Evolutionary conservation across 306 rosid species (phyloP).

Genomic region (Biancaea sappan): DNA sequence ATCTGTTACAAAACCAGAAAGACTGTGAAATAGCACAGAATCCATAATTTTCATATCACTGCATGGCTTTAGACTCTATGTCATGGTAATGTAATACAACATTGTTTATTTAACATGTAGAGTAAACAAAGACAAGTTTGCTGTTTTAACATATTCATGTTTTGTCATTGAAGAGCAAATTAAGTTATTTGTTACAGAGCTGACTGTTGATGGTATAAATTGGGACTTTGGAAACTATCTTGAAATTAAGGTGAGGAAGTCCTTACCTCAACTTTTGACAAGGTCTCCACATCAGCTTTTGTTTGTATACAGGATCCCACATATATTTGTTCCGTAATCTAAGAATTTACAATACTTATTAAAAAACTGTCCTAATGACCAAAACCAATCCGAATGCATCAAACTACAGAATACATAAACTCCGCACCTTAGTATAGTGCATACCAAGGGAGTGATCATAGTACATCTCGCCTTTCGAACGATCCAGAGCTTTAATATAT

Average conservation of each 20-base stretch:
- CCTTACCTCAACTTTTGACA: constrained; percentile 67
- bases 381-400: constrained; percentile 14
- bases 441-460: constrained; percentile 86
- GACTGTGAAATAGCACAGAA: background rate
- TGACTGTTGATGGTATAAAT: constrained; percentile 13
- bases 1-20: background rate
- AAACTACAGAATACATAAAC: constrained; percentile 25
- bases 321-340: constrained; percentile 91
- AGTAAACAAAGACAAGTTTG: constrained; percentile 17
- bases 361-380: constrained; percentile 11
- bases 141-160: constrained; percentile 14
- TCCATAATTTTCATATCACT: constrained; percentile 16
- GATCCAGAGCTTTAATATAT: constrained; percentile 75
- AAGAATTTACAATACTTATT: constrained; percentile 34
- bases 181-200: constrained; percentile 12
- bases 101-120: constrained; percentile 16
- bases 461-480: constrained; percentile 82
- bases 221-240: constrained; percentile 2
- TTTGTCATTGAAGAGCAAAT: constrained; percentile 18
- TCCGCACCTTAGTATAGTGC: constrained; percentile 83
- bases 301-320: constrained; percentile 94
- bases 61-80: constrained; percentile 17
- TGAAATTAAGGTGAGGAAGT: constrained; percentile 17
- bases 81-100: background rate
- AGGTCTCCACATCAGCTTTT: constrained; percentile 71